Evolutionary conservation across 1,139 yeast species (phyloP), one percentile per base, ranked within the genome.

Genomic region (Sugiyamaella paludigena): DNA sequence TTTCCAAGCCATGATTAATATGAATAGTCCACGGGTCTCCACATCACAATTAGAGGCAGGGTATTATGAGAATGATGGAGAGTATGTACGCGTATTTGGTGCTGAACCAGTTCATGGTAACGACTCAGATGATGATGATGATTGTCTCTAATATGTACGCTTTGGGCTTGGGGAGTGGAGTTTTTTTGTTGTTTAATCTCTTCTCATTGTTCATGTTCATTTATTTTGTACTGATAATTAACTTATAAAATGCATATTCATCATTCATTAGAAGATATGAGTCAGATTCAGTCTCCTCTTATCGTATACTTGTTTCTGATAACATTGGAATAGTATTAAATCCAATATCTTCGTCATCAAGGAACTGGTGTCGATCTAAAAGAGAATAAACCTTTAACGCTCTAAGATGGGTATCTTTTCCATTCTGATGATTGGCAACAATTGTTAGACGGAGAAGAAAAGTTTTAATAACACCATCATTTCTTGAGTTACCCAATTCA

Each of bases 361-460:
- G 44, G 11, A 48, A 29, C 12, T 10, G 32, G 16, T 40, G 35
- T 7, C 43, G 35, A n/a, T 43, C 38, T n/a, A 48, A 51, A 38
- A 52, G 49, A 42, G 82, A 70, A 56, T 74, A 75, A 4, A 85
- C 63, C 66, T 79, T 74, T 32, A 92, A 74, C 0, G 92, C 86
- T 46, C 98, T 68, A 7, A 94, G 74, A 65, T 89, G 98, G 1
- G 96, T 84, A 66, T 94, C 99, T 63, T 92, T 92, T 40, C 99
- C 99, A 64, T 88, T 92, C 63, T 91, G 98, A 61, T 89, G 97
- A 62, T 92, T 94, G 1, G 88, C 79, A 28, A 83, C 71, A 26
- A 94, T 77, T n/a, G 78, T 70, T 27, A 94, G 63, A 54, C 88
- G 80, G 7, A 92, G 69, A 59, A 84, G 74, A 59, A 84, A 87